These are phyloP conservation scores for Gossypium ekmanianum DNA, from an alignment of 345 rosid genomes.

Conservation along the genomic window DNA sequence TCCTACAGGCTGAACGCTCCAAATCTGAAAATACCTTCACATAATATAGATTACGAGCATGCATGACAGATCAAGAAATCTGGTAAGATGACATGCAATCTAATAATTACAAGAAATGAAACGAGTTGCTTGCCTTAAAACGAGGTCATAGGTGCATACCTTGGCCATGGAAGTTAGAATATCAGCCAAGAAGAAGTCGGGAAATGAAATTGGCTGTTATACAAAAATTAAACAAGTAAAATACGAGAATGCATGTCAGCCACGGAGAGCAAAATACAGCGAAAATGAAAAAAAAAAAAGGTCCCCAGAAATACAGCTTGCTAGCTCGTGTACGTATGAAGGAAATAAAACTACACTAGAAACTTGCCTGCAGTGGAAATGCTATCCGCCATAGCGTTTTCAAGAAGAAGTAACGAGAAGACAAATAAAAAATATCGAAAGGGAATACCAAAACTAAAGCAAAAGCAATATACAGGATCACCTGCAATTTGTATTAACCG, in stretches of 20 bases:
- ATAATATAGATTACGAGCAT: not conserved
- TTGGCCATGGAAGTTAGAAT: conserved; percentile 93
- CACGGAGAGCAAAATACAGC: not conserved
- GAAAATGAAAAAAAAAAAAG: not conserved
- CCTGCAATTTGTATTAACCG: conserved; percentile 43
- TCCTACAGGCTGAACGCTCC: conserved; percentile 92
- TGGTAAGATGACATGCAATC: not conserved
- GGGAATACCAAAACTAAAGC: conserved; percentile 79
- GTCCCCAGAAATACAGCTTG: not conserved
- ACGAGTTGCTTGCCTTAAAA: not conserved
- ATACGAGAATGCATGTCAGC: conserved; percentile 4
- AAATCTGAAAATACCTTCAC: conserved; percentile 94
- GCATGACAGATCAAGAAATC: conserved; percentile 3
- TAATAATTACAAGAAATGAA: not conserved
- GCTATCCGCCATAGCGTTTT: conserved; percentile 89
- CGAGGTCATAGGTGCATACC: conserved; percentile 40
- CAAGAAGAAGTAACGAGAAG: conserved; percentile 76
- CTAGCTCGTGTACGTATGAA: not conserved
- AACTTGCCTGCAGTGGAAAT: conserved; percentile 86
- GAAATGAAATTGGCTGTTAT: conserved; percentile 80
- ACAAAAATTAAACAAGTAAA: conserved; percentile 16
- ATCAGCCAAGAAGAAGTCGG: conserved; percentile 96
- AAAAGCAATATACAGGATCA: conserved; percentile 69
- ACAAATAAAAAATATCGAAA: conserved; percentile 84
- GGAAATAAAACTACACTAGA: not conserved